Evolutionary conservation across 2,329 filamentous ascomycete species (phyloP).

Genomic region (Knufia petricola): DNA sequence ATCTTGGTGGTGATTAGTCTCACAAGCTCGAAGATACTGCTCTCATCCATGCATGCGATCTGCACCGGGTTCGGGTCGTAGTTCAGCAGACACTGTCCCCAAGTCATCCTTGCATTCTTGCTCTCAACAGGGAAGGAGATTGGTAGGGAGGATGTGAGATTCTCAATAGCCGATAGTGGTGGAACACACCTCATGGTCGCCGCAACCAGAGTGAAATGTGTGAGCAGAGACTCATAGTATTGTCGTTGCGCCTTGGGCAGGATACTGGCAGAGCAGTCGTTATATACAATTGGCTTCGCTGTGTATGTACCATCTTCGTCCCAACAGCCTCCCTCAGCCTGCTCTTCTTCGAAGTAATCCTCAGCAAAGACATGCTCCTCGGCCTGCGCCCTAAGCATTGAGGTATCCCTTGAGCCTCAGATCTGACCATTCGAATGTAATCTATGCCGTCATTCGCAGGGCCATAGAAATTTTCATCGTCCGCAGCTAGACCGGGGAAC

Average conservation of each 20-base stretch:
- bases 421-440: conserved; percentile 64
- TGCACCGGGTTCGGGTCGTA: conserved; percentile 41
- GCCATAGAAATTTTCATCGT: conserved; percentile 55
- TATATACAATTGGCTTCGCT: conserved; percentile 42
- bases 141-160: conserved; percentile 45
- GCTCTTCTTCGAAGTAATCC: background rate
- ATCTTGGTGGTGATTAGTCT: conserved; percentile 50
- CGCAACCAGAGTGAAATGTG: conserved; percentile 58
- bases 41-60: conserved; percentile 47
- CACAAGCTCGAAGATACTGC: conserved; percentile 57
- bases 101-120: conserved; percentile 48
- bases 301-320: conserved; percentile 68
- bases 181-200: conserved; percentile 48
- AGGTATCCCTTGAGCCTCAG: conserved; percentile 65
- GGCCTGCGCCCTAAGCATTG: conserved; percentile 43
- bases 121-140: conserved; percentile 46
- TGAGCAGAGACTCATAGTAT: conserved; percentile 58
- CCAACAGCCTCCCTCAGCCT: conserved; percentile 8
- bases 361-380: conserved; percentile 7
- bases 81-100: conserved; percentile 32
- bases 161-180: conserved; percentile 43
- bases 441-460: conserved; percentile 58
- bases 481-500: conserved; percentile 53
- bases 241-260: conserved; percentile 48
- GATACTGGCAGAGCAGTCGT: conserved; percentile 30